Evolutionary conservation across 352 stramenopile genomes (phyloP).

Genomic region (Hyaloperonospora arabidopsidis): DNA sequence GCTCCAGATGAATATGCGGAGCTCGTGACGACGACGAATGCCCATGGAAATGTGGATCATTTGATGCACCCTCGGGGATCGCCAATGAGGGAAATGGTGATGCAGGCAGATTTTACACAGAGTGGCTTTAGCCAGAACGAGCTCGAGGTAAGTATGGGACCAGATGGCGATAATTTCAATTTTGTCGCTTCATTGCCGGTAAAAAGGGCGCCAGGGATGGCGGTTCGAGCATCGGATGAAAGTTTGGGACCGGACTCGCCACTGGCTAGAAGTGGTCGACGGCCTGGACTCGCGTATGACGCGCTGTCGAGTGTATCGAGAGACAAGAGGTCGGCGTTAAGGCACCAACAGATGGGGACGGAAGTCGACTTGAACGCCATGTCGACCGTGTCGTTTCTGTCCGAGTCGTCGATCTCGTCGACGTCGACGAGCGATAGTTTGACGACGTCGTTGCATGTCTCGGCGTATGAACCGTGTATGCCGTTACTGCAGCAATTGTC

Average conservation of each 20-base stretch:
- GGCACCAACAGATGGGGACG: conserved; percentile 2
- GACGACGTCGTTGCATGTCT: conserved; percentile 7
- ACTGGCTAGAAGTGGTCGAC: conserved; percentile 16
- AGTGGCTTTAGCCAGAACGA: conserved; percentile 14
- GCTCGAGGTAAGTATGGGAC: conserved; percentile 24
- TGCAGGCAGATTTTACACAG: conserved; percentile 19
- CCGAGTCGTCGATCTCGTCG: conserved; percentile 21
- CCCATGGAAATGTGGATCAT: conserved; percentile 15
- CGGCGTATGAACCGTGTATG: conserved; percentile 22
- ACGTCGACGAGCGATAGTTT: conserved; percentile 21
- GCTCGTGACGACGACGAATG: conserved; percentile 26
- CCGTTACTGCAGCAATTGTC: conserved; percentile 26
- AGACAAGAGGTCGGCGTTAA: conserved; percentile 19
- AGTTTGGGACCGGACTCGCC: conserved; percentile 21
- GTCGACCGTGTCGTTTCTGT: conserved; percentile 23
- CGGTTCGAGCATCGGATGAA: not conserved
- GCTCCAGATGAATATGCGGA: conserved; percentile 33
- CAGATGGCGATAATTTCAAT: not conserved
- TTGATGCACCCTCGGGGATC: conserved; percentile 1
- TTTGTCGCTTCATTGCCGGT: not conserved
- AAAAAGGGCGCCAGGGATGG: not conserved
- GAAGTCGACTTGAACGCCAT: conserved; percentile 6
- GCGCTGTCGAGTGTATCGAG: conserved; percentile 22
- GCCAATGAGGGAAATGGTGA: conserved; percentile 1
- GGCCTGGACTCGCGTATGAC: conserved; percentile 30